Evolutionary conservation across 1,284 basidiomycete genomes (phyloP).

Genomic region (Apiotrichum sp.): DNA sequence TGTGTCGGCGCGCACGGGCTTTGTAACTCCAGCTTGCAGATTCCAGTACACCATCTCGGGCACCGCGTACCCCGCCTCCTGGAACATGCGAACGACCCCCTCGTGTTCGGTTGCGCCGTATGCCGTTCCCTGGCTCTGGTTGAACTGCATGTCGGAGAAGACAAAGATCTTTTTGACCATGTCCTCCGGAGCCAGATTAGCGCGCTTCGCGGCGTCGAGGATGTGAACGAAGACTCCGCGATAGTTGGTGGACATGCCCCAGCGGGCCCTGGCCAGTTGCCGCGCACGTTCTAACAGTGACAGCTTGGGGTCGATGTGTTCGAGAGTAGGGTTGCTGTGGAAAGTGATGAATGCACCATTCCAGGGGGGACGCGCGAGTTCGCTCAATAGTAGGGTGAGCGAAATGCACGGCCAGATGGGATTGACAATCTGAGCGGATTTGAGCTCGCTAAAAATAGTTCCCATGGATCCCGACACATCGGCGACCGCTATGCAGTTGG

Average conservation of each 20-base stretch:
- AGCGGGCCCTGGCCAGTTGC: conserved; percentile 47
- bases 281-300: conserved; percentile 45
- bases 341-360: conserved; percentile 63
- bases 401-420: conserved; percentile 60
- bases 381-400: conserved; percentile 60
- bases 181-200: conserved; percentile 57
- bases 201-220: conserved; percentile 55
- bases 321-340: conserved; percentile 52
- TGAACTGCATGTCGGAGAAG: conserved; percentile 73
- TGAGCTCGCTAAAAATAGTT: background rate
- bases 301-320: conserved; percentile 50
- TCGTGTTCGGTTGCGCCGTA: conserved; percentile 60
- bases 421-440: conserved; percentile 5
- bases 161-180: conserved; percentile 69
- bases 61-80: conserved; percentile 58
- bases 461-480: conserved; percentile 72
- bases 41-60: conserved; percentile 54
- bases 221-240: conserved; percentile 39
- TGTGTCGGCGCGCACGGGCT: conserved; percentile 53
- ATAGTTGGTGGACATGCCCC: conserved; percentile 59
- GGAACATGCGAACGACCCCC: conserved; percentile 53
- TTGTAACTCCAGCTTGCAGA: conserved; percentile 32
- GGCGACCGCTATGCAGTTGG: conserved; percentile 62
- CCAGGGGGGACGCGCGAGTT: conserved; percentile 60
- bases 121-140: conserved; percentile 37